Evolutionary conservation across 2,329 filamentous ascomycete species (phyloP).

Genomic region (Colletotrichum sp.): DNA sequence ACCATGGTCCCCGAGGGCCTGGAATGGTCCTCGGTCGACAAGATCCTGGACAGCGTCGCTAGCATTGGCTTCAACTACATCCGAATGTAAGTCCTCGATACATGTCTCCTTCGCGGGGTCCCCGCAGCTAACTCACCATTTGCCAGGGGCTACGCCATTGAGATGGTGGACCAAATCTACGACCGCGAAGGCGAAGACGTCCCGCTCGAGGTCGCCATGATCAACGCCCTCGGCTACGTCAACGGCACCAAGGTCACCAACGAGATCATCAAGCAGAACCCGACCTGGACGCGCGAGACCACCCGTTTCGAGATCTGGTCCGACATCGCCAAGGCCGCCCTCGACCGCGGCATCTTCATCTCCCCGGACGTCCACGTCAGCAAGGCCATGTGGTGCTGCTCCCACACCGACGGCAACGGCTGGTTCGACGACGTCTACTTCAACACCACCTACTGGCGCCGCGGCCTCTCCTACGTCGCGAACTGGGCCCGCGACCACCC

Average conservation of each 20-base stretch:
- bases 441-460: slow-evolving; percentile 55
- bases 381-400: slow-evolving; percentile 50
- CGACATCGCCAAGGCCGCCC: slow-evolving; percentile 2
- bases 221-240: slow-evolving; percentile 42
- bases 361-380: slow-evolving; percentile 45
- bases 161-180: slow-evolving; percentile 58
- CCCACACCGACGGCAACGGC: slow-evolving; percentile 51
- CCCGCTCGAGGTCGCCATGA: slow-evolving; percentile 41
- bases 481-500: slow-evolving; percentile 42
- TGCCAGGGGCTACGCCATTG: slow-evolving; percentile 53
- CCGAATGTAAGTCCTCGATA: slow-evolving; percentile 35
- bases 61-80: slow-evolving; percentile 59
- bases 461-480: slow-evolving; percentile 57
- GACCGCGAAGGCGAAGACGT: slow-evolving; percentile 41
- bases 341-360: slow-evolving; percentile 37
- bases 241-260: slow-evolving; percentile 52
- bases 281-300: slow-evolving; percentile 54
- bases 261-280: slow-evolving; percentile 54
- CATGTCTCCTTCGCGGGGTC: background rate
- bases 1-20: slow-evolving; percentile 63
- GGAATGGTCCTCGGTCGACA: slow-evolving; percentile 54
- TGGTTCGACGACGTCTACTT: slow-evolving; percentile 63
- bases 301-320: slow-evolving; percentile 52
- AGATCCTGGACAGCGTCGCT: slow-evolving; percentile 53
- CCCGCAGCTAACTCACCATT: background rate